Evolutionary conservation across 78 protist genomes (phyloP).

Genomic region (Chrysochromulina tobinii): DNA sequence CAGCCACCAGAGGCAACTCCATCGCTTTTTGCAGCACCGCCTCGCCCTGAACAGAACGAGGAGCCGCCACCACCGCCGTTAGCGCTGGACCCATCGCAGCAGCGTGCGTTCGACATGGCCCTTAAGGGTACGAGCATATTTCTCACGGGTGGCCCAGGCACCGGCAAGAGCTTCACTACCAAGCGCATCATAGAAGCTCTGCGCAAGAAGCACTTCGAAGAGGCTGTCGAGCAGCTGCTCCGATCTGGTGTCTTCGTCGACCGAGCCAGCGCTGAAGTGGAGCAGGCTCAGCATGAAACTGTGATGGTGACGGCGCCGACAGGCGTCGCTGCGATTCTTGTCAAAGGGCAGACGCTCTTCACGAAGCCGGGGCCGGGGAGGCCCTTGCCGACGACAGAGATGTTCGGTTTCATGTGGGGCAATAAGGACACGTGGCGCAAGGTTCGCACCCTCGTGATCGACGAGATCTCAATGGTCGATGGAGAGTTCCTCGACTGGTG

Average conservation of each 20-base stretch:
- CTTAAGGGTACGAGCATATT: background rate
- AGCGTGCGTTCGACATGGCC: background rate
- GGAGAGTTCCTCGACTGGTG: slow-evolving; percentile 68
- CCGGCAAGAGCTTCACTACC: slow-evolving; percentile 75
- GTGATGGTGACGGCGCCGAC: slow-evolving; percentile 68
- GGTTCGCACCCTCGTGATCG: slow-evolving; percentile 61
- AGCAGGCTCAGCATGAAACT: no score
- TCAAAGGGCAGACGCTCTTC: slow-evolving; percentile 56
- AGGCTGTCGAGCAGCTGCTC: no score
- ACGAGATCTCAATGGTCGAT: slow-evolving; percentile 81
- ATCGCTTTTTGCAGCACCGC: no score
- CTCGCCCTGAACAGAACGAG: no score
- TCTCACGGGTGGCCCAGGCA: slow-evolving; percentile 71
- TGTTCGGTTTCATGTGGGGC: background rate
- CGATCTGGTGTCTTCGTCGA: no score
- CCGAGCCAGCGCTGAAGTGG: no score
- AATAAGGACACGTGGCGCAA: background rate
- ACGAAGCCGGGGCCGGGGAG: slow-evolving; percentile 42
- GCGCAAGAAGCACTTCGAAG: background rate
- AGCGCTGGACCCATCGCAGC: slow-evolving; percentile 15
- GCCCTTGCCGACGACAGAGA: background rate
- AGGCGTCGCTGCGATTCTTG: slow-evolving; percentile 53
- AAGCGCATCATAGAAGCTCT: slow-evolving; percentile 42
- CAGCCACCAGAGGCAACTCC: no score
- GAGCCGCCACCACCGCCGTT: no score